Conservation (phyloP, 345 rosid species). For the Populus davidiana region DNA sequence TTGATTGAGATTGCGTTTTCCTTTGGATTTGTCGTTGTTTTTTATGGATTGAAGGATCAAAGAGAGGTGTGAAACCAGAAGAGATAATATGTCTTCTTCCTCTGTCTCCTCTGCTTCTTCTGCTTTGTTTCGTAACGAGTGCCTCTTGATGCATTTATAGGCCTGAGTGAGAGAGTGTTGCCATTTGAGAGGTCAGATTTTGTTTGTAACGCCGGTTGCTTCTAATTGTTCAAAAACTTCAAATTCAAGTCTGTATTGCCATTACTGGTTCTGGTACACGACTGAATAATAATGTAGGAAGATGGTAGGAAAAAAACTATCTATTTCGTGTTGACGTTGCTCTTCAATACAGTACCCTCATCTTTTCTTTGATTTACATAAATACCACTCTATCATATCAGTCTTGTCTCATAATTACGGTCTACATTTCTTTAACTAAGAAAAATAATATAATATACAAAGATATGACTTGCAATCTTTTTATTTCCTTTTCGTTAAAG, state of each 20-base stretch:
- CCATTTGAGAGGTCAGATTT: background rate
- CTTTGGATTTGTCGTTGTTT: background rate
- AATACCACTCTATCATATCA: slow-evolving; percentile 6
- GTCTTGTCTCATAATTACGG: too few species aligned
- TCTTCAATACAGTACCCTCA: background rate
- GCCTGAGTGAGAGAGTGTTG: background rate
- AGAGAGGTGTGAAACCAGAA: slow-evolving; percentile 9
- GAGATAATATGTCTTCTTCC: background rate
- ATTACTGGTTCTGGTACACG: background rate
- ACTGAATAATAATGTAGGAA: background rate
- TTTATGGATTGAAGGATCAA: background rate
- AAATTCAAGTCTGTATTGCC: background rate
- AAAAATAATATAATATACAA: too few species aligned
- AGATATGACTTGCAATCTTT: too few species aligned
- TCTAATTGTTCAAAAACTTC: background rate
- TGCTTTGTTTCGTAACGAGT: slow-evolving; percentile 19
- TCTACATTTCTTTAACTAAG: too few species aligned
- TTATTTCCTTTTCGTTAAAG: too few species aligned
- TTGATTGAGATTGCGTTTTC: background rate
- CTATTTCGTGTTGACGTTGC: background rate
- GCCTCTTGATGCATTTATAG: slow-evolving; percentile 34
- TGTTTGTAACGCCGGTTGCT: background rate
- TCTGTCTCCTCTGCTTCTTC: background rate
- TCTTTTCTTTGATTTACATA: background rate
- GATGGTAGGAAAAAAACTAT: background rate